Evolutionary conservation across 306 rosid genomes (phyloP), one percentile per base, ranked within the genome.

Genomic region (Coriaria nepalensis): DNA sequence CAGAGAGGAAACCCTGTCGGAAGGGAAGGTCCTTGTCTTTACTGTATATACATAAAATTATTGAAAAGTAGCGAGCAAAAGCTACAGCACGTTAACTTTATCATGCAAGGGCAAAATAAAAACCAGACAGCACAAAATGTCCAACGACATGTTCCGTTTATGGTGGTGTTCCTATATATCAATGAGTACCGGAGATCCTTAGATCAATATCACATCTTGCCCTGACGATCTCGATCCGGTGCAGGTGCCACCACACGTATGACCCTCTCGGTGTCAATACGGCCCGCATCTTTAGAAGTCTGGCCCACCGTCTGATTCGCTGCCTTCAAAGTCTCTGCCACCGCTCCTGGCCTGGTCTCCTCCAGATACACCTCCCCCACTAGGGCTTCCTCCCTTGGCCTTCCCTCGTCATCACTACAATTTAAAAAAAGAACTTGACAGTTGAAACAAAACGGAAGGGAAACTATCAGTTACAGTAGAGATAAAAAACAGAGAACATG

Each of bases 241-340:
- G 40, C 51, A 10, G 13, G 40, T 33, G 15, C 13, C 39, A 37
- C 62, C 46, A 68, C 62, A 47, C 58, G 68, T 15, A 47, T 42
- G 6, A 6, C 6, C 0, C 71, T 83, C 59, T 78, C 78, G 6
- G 74, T 88, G 0, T 51, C 72, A 11, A 65, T 13, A 0, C 44
- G 49, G 29, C 81, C 81, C n/a, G 68, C 68, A 13, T 78, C 76
- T 37, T 63, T 73, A 35, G 69, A 55, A 12, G 61, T 37, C 51
- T 74, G 88, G 6, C 80, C 81, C 0, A 64, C n/a, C 72, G 71
- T 41, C 65, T 80, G 62, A 42, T 76, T 78, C 0, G 79, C 66
- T 6, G 51, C 52, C 36, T 59, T 70, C 6, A 88, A 47, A 7
- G 59, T 71, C 0, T 71, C 60, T 0, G 80, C 77, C 43, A 73